A percentile compares a stretch with the other conserved stretches of the same genome.
These are phyloP conservation scores for Claviceps sp. DNA, from an alignment of 2,329 filamentous ascomycete genomes.

Conservation along the genomic window DNA sequence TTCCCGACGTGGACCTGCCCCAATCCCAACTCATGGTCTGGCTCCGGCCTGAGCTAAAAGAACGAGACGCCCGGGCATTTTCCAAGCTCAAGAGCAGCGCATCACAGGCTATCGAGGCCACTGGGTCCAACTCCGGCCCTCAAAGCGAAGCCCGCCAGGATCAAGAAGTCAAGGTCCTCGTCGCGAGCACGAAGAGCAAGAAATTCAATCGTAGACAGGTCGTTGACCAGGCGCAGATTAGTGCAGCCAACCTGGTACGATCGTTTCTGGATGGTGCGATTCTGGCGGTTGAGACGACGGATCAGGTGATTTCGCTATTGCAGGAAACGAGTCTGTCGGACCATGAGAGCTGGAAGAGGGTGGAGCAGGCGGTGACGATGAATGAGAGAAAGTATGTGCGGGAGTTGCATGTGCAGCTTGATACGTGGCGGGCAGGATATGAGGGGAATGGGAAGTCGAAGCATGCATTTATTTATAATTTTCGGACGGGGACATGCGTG, in stretches of 20 bases:
- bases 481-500: constrained; percentile 68
- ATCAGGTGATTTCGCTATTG: constrained; percentile 67
- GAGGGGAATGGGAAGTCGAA: constrained; percentile 39
- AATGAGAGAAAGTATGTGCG: constrained; percentile 70
- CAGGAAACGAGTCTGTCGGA: constrained; percentile 64
- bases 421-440: constrained; percentile 46
- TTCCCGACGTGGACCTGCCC: constrained; percentile 62
- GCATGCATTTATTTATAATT: constrained; percentile 86
- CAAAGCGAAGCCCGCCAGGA: constrained; percentile 28
- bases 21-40: constrained; percentile 62
- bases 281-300: constrained; percentile 75
- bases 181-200: constrained; percentile 72
- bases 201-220: constrained; percentile 83
- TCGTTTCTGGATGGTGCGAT: constrained; percentile 67
- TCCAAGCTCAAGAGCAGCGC: constrained; percentile 25
- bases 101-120: constrained; percentile 16
- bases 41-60: constrained; percentile 69
- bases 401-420: constrained; percentile 68
- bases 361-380: constrained; percentile 65
- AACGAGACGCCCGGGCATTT: constrained; percentile 53
- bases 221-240: constrained; percentile 60
- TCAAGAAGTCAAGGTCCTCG: constrained; percentile 73
- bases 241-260: constrained; percentile 49
- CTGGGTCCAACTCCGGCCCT: constrained; percentile 4
- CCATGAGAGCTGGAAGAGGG: constrained; percentile 67